Conservation (phyloP, 768 basidiomycete genomes). For the Punctularia strigosozonata region DNA sequence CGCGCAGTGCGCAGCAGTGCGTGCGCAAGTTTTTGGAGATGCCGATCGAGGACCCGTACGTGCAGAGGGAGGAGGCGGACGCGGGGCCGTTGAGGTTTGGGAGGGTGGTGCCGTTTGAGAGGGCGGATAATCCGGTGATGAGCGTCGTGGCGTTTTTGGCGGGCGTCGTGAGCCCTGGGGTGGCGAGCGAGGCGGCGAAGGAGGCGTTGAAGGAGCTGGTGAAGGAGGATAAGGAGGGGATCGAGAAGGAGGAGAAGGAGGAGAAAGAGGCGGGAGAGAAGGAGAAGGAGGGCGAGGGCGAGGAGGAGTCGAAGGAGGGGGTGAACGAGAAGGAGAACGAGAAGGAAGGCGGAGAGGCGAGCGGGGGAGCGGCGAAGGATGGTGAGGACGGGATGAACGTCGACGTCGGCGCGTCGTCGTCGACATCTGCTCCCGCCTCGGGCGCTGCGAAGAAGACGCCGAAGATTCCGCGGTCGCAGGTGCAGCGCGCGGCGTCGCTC, state of each 20-base stretch:
- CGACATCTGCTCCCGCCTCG: too few relatives aligned
- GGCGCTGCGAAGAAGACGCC: conserved; percentile 23
- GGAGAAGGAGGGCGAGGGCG: conserved; percentile 17
- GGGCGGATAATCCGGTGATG: conserved; percentile 97
- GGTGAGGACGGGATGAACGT: conserved; percentile 33
- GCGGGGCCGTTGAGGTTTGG: conserved; percentile 68
- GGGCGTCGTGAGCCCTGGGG: conserved; percentile 79
- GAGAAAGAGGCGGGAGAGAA: conserved; percentile 20
- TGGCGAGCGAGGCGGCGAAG: conserved; percentile 91
- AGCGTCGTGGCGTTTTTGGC: conserved; percentile 96
- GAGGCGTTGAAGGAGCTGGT: conserved; percentile 76
- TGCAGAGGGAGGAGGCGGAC: conserved; percentile 64
- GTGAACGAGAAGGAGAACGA: conserved; percentile 27
- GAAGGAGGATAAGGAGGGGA: conserved; percentile 18
- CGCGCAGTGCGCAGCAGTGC: conserved; percentile 87
- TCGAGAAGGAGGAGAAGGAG: conserved; percentile 16
- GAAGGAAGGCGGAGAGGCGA: conserved; percentile 15
- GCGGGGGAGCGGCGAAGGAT: conserved; percentile 13
- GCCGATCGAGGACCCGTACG: conserved; percentile 93
- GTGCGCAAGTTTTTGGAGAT: conserved; percentile 91
- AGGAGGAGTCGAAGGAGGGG: conserved; percentile 23
- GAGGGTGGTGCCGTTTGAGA: conserved; percentile 82
- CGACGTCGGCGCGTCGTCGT: conserved; percentile 23
- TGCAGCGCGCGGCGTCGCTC: conserved; percentile 71
- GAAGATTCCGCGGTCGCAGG: conserved; percentile 57